Conservation (phyloP, 116 monocot species). For the Iris pallida region DNA sequence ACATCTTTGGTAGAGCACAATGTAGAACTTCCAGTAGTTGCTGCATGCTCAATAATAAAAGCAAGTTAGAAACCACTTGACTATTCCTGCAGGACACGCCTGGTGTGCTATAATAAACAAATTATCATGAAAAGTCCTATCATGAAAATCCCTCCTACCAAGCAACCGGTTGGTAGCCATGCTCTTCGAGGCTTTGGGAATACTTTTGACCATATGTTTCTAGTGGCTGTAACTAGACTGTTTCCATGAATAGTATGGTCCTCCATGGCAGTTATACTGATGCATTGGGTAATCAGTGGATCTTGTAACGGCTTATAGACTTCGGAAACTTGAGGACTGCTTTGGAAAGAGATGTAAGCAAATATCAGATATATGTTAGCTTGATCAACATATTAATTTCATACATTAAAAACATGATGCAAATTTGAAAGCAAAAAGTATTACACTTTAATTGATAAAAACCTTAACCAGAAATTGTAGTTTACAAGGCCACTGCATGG, state of each 20-base stretch:
- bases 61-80: neutral
- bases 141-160: slow-evolving; percentile 41
- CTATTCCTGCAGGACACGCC: neutral
- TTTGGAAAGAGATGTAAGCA: slow-evolving; percentile 16
- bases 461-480: too few relatives aligned
- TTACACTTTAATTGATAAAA: too few relatives aligned
- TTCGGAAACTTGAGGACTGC: slow-evolving; percentile 69
- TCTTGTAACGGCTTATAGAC: slow-evolving; percentile 77
- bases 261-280: slow-evolving; percentile 61
- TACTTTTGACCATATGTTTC: slow-evolving; percentile 52
- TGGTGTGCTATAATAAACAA: too few relatives aligned
- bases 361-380: neutral
- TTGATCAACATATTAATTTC: neutral
- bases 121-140: neutral
- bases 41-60: slow-evolving; percentile 40
- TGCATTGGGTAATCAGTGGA: slow-evolving; percentile 61
- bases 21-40: slow-evolving; percentile 88
- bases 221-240: slow-evolving; percentile 32
- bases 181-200: slow-evolving; percentile 83
- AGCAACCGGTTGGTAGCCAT: slow-evolving; percentile 95
- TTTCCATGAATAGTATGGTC: slow-evolving; percentile 13
- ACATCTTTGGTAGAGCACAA: slow-evolving; percentile 89
- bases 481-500: too few relatives aligned
- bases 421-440: too few relatives aligned
- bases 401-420: neutral